These are phyloP conservation scores for Neospora caninum DNA, from an alignment of 169 alveolate species.

Conservation along the genomic window DNA sequence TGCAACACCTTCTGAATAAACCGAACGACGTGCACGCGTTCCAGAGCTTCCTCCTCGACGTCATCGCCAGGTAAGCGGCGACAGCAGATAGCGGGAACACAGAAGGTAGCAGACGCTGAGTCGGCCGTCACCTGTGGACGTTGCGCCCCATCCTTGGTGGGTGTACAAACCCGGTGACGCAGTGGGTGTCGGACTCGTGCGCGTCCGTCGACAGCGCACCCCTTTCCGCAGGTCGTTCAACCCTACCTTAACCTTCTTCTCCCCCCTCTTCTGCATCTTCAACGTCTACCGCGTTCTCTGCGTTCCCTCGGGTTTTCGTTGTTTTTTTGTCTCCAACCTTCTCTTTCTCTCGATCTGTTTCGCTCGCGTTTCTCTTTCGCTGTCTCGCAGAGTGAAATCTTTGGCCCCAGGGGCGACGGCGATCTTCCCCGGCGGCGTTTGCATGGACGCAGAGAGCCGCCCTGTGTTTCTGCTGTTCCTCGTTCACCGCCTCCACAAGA, in stretches of 20 bases:
- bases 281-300: background rate
- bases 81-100: background rate
- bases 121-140: background rate
- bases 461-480: constrained; percentile 52
- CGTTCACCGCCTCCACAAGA: constrained; percentile 21
- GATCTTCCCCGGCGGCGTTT: constrained; percentile 62
- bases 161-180: no score
- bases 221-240: background rate
- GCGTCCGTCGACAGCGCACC: no score
- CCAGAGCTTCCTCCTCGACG: background rate
- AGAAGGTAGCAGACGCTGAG: background rate
- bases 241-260: no score
- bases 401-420: constrained; percentile 57
- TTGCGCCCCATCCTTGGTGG: background rate
- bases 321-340: background rate
- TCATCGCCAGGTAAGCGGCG: constrained; percentile 48
- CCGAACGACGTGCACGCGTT: constrained; percentile 7
- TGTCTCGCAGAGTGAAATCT: constrained; percentile 47
- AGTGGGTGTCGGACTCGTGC: no score
- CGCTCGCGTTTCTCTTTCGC: background rate
- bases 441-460: constrained; percentile 34
- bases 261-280: background rate
- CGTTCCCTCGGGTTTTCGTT: background rate
- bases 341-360: background rate
- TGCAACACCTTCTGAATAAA: constrained; percentile 23